Percentiles rank a stretch among this genome's conserved stretches.
These are phyloP conservation scores for Hordeum pubiflorum DNA, from an alignment of 202 grass and related monocot species.

Conservation along the genomic window DNA sequence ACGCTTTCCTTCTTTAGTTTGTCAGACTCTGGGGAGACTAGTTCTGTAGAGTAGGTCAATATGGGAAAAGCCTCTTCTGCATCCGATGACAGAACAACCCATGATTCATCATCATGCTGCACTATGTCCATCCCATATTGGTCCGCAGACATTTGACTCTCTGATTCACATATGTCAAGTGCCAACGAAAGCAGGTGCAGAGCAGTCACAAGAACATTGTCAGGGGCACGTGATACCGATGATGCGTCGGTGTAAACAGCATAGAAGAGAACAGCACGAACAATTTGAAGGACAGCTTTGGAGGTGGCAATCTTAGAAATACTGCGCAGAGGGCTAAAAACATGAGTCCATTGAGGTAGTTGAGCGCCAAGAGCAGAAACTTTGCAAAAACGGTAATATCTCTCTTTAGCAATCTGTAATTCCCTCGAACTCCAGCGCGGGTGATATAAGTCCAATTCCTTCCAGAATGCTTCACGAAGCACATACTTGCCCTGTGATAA, in stretches of 20 bases:
- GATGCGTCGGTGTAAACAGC: slow-evolving; percentile 41
- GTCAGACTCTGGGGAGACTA: slow-evolving; percentile 41
- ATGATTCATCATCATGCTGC: slow-evolving; percentile 53
- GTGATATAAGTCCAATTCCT: slow-evolving; percentile 91
- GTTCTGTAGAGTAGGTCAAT: slow-evolving; percentile 56
- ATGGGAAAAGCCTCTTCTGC: slow-evolving; percentile 49
- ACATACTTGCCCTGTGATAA: slow-evolving; percentile 83
- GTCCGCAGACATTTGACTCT: slow-evolving; percentile 16
- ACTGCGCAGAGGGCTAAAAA: slow-evolving; percentile 47
- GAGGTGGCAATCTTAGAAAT: slow-evolving; percentile 83
- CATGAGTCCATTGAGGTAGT: slow-evolving; percentile 65
- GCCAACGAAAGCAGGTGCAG: slow-evolving; percentile 81
- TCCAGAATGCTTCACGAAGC: slow-evolving; percentile 73
- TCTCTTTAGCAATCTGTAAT: slow-evolving; percentile 84
- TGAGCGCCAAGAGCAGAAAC: slow-evolving; percentile 67
- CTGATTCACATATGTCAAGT: slow-evolving; percentile 78
- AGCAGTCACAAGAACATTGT: slow-evolving; percentile 71
- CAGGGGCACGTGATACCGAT: slow-evolving; percentile 54
- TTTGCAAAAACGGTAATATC: slow-evolving; percentile 93
- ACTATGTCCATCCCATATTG: slow-evolving; percentile 38
- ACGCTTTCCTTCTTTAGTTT: slow-evolving; percentile 56
- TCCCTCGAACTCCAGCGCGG: slow-evolving; percentile 89
- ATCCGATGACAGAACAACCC: slow-evolving; percentile 38
- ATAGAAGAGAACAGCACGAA: slow-evolving; percentile 77
- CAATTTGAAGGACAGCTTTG: slow-evolving; percentile 63